Base-by-base conservation (phyloP, 164 flowering plant species). In the Dillenia turbinata region DNA sequence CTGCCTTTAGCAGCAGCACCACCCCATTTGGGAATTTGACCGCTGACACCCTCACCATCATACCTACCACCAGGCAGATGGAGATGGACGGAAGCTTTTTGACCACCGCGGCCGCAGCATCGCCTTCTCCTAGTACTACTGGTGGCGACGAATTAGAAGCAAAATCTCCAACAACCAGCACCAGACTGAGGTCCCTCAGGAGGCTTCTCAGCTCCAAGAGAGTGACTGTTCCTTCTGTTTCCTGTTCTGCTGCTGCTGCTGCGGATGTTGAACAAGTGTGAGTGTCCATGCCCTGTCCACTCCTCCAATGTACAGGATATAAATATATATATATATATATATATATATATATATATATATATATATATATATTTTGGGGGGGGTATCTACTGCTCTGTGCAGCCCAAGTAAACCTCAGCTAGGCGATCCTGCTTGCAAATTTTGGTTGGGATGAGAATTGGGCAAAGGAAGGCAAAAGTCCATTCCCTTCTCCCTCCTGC, bases 131-230 rank as follows among this genome's bases (percentile, higher is more conserved):
- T 1, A 19, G 22, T 19, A 51, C 71, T 2, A 55, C 48, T 13
- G 49, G 73, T 53, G 49, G 40, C 49, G 26, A 57, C 5, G 86
- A 82, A 49, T 87, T 79, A 19, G 85, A 84, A 22, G 10, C 61
- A 48, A 79, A 73, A 47, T 73, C 89, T 0, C 84, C 84, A 2
- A 56, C 71, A 67, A 60, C 79, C 0, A 62, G 79, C 0, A 68
- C 82, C 9, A 61, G 88, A 17, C 61, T 87, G 66, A 75, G 79
- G 73, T 79, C 93, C 24, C 58, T 87, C 52, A 85, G 71, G 79
- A 81, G 88, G 77, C 82, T 87, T 17, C 69, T 87, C 75, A 87
- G 89, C 66, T 76, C 81, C 47, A 85, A 80, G 12, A 83, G 72
- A 57, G 78, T 81, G 60, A 59, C 69, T 9, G 57, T 44, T 69